phyloP scores from a whole-genome alignment of 805 yeast genomes.

The Ogataea trehaloabstinens region DNA sequence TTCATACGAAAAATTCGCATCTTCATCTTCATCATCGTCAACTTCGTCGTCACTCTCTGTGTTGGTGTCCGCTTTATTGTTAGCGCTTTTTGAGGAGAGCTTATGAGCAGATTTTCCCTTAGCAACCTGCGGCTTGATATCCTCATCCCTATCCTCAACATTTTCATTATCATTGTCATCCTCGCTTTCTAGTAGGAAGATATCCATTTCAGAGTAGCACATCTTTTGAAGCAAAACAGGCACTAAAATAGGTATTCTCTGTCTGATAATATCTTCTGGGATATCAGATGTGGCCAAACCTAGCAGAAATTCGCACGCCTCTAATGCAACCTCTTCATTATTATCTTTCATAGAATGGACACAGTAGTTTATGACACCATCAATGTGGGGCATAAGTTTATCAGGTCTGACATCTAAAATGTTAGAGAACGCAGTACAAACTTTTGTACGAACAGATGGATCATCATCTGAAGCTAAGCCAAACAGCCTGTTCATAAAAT shows the following conservation, averaged over 20 bases:
- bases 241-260: constrained; percentile 60
- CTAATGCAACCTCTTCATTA: constrained; percentile 77
- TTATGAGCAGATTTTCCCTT: constrained; percentile 52
- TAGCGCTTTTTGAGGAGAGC: constrained; percentile 19
- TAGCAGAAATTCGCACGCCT: constrained; percentile 89
- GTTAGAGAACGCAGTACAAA: constrained; percentile 72
- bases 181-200: constrained; percentile 56
- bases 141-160: constrained; percentile 81
- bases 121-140: constrained; percentile 79
- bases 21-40: constrained; percentile 66
- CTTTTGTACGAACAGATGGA: constrained; percentile 62
- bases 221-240: constrained; percentile 77
- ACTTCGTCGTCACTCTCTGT: constrained; percentile 27
- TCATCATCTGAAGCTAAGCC: constrained; percentile 61
- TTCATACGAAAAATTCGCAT: constrained; percentile 61
- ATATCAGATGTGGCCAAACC: constrained; percentile 65
- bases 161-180: constrained; percentile 76
- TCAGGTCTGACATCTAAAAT: constrained; percentile 79
- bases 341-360: constrained; percentile 67
- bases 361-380: constrained; percentile 83
- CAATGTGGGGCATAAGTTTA: constrained; percentile 72
- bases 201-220: constrained; percentile 85
- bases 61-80: constrained; percentile 1
- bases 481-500: constrained; percentile 62
- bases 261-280: constrained; percentile 54